phyloP scores from a whole-genome alignment of 148 eudicot genomes.

The Rhododendron molle region DNA sequence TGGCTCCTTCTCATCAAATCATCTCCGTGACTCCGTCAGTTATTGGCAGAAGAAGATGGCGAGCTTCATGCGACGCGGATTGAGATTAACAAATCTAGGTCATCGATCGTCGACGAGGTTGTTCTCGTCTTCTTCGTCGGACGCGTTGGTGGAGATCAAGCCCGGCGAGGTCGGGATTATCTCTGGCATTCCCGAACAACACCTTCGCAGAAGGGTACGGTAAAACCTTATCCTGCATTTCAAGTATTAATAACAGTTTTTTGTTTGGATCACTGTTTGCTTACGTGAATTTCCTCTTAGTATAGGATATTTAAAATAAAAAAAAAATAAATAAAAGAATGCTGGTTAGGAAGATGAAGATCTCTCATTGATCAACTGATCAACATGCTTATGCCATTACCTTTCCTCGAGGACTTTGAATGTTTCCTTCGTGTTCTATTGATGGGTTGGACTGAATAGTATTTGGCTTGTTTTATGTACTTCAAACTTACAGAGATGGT shows the following conservation, averaged over 20 bases:
- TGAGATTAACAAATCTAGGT: background rate
- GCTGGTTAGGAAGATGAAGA: background rate
- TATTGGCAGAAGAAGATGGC: conserved; percentile 6
- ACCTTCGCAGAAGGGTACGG: conserved; percentile 55
- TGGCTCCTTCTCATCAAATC: background rate
- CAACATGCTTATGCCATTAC: background rate
- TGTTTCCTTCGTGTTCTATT: background rate
- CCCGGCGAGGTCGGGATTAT: conserved; percentile 69
- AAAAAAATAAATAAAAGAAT: too few species aligned
- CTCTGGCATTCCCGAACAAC: conserved; percentile 77
- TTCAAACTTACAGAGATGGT: background rate
- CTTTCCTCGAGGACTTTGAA: background rate
- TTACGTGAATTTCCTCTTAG: background rate
- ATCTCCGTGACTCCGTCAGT: background rate
- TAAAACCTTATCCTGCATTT: background rate
- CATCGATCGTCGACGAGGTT: conserved; percentile 25
- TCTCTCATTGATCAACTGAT: background rate
- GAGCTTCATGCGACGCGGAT: background rate
- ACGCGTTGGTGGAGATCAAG: conserved; percentile 54
- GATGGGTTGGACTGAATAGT: background rate
- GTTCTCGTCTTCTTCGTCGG: conserved; percentile 35
- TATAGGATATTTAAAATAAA: background rate
- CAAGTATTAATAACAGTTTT: background rate
- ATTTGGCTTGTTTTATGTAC: background rate
- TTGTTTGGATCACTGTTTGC: background rate